Percentiles rank a stretch among this genome's conserved stretches.
Conservation (phyloP, 73 alveolate genomes). For the Paramecium biaurelia region DNA sequence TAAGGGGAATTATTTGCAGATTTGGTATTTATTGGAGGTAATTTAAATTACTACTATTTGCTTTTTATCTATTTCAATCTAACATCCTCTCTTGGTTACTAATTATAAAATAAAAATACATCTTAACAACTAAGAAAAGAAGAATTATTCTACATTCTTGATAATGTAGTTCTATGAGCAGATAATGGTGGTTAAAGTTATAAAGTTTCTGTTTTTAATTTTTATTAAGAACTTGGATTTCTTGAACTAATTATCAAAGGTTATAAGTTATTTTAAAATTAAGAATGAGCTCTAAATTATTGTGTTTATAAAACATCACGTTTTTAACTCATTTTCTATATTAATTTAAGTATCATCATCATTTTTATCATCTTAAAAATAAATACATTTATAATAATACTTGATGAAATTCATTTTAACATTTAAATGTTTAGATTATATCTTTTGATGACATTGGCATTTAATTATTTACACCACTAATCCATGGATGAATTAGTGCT, state of each 20-base stretch:
- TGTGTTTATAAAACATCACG: background rate
- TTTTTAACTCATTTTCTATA: background rate
- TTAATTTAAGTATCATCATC: background rate
- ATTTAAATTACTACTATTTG: background rate
- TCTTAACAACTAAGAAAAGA: background rate
- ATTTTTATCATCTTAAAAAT: background rate
- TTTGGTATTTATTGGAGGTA: background rate
- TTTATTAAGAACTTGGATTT: background rate
- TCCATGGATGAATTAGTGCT: slow-evolving; percentile 16
- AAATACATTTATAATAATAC: background rate
- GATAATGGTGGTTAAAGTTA: background rate
- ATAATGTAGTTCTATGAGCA: background rate
- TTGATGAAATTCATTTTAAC: background rate
- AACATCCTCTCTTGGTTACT: slow-evolving; percentile 1
- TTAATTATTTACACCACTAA: background rate
- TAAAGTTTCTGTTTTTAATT: background rate
- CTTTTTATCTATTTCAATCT: background rate
- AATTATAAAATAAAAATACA: background rate
- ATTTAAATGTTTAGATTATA: background rate
- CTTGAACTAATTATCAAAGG: background rate
- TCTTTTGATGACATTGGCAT: slow-evolving; percentile 23
- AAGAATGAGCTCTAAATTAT: background rate
- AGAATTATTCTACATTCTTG: background rate
- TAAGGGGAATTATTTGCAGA: background rate
- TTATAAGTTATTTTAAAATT: background rate